Base-by-base conservation (phyloP, 371 early-diverging fungal species). In the Mortierella sp. region DNA sequence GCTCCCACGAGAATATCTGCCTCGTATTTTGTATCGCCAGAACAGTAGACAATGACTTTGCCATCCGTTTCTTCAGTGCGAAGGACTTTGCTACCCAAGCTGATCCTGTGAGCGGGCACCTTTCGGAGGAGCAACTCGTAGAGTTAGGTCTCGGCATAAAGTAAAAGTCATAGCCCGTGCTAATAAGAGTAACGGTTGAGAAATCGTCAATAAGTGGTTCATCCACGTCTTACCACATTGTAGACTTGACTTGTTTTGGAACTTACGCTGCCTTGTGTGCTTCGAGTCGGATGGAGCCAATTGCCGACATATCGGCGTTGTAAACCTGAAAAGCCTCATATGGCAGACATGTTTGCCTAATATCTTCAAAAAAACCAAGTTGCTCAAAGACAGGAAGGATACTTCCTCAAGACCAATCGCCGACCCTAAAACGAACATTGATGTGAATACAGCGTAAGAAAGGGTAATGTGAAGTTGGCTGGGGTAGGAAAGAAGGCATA, bases 1-100 rank as follows among this genome's bases (percentile, higher is more conserved):
- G 76, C 76, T 18, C 76, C 76, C 5, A 76, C 43, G 16, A 76
- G 52, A 22, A 76, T 66, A n/a, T 66, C 71, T 1, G 59, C 76
- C 10, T 55, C 14, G 26, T 70, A 63, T 5, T 40, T 49, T 2
- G 64, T 47, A 24, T 51, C 51, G 26, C 70, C 71, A 4, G 62
- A 26, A 32, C 76, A 76, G 4, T 58, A 35, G 45, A 76, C 43
- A 18, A 52, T 16, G 51, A 70, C 76, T 2, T 62, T 61, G 35
- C 58, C 30, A 0, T 69, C 57, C 1, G 55, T 55, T 22, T 75
- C 62, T 20, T 28, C 39, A 16, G 57, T 30, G 0, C 57, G 47
- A 5, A 75, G 51, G 22, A 75, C 35, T 39, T 60, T 60, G 18
- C 63, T 75, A 54, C 55, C 43, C 22, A 64, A 5, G 5, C 2